A percentile compares a stretch with the other conserved stretches of the same genome.
These are phyloP conservation scores for Tricholoma saponaceum DNA, from an alignment of 768 basidiomycete genomes.

Conservation along the genomic window DNA sequence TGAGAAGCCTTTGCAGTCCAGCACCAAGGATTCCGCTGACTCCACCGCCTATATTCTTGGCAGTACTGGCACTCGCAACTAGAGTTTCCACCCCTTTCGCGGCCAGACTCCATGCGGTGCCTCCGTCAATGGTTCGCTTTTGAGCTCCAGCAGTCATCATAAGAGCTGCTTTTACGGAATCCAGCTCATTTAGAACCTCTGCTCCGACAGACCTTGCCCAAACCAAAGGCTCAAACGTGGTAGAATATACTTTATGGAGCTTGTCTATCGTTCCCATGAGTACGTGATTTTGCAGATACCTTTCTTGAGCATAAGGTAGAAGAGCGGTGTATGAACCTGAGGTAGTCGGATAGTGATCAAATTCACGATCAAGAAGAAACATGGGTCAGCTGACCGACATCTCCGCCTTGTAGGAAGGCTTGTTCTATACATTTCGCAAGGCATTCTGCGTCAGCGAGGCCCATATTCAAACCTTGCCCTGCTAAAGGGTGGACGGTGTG, in stretches of 20 bases:
- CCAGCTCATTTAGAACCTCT: conserved; percentile 89
- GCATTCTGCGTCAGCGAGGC: conserved; percentile 80
- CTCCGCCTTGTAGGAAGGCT: conserved; percentile 61
- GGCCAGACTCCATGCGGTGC: conserved; percentile 29
- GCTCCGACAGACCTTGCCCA: conserved; percentile 86
- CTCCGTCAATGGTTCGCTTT: conserved; percentile 5
- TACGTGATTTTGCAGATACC: conserved; percentile 85
- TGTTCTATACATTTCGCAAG: conserved; percentile 62
- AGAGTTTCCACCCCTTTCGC: conserved; percentile 46
- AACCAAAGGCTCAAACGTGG: conserved; percentile 63
- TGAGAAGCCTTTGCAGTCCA: conserved; percentile 25
- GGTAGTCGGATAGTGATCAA: neutral
- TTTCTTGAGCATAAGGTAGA: conserved; percentile 68
- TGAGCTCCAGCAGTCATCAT: conserved; percentile 75
- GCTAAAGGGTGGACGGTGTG: conserved; percentile 94
- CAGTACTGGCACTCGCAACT: conserved; percentile 28
- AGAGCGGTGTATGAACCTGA: conserved; percentile 75
- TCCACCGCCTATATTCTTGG: conserved; percentile 22
- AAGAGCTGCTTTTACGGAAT: conserved; percentile 73
- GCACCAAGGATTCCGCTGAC: conserved; percentile 23
- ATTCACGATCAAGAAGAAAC: neutral
- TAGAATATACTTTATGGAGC: conserved; percentile 81
- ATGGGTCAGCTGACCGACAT: conserved; percentile 60
- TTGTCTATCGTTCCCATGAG: conserved; percentile 85
- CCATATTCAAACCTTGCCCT: conserved; percentile 93